Evolutionary conservation across 2,329 filamentous ascomycete species (phyloP).

Genomic region (Aspergillus fumigatus): DNA sequence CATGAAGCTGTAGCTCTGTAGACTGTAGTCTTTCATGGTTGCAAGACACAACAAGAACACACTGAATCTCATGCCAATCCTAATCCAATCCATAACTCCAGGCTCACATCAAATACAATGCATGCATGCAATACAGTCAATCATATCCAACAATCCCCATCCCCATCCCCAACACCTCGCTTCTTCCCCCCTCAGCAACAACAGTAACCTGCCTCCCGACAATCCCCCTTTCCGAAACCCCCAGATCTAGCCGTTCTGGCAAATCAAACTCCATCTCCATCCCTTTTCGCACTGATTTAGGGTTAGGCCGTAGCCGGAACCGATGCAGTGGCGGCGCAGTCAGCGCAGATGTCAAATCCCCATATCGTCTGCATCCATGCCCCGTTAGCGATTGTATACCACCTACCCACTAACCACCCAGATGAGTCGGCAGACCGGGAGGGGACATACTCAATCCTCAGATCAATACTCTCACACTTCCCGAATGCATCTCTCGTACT

Average conservation of each 20-base stretch:
- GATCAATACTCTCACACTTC: conserved; percentile 17
- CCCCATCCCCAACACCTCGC: conserved; percentile 19
- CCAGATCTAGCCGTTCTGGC: conserved; percentile 28
- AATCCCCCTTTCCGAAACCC: conserved; percentile 31
- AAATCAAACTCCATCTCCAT: conserved; percentile 24
- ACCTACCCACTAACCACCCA: background rate
- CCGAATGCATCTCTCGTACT: conserved; percentile 18
- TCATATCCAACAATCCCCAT: conserved; percentile 34
- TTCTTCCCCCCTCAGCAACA: conserved; percentile 15
- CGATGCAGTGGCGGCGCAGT: conserved; percentile 20
- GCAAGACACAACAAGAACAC: background rate
- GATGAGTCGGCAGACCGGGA: background rate
- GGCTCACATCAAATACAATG: background rate
- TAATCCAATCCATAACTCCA: background rate
- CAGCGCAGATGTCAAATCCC: conserved; percentile 20
- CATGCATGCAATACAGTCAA: conserved; percentile 9
- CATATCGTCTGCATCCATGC: conserved; percentile 16
- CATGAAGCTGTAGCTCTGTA: conserved; percentile 20
- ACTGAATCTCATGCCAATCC: background rate
- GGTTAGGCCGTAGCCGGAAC: conserved; percentile 18
- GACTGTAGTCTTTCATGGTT: conserved; percentile 1
- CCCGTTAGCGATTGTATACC: background rate
- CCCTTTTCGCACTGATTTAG: background rate
- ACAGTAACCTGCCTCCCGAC: conserved; percentile 32
- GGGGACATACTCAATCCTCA: conserved; percentile 32